Base-by-base conservation (phyloP, 2,329 filamentous ascomycete species). In the Leptographium procerum region DNA sequence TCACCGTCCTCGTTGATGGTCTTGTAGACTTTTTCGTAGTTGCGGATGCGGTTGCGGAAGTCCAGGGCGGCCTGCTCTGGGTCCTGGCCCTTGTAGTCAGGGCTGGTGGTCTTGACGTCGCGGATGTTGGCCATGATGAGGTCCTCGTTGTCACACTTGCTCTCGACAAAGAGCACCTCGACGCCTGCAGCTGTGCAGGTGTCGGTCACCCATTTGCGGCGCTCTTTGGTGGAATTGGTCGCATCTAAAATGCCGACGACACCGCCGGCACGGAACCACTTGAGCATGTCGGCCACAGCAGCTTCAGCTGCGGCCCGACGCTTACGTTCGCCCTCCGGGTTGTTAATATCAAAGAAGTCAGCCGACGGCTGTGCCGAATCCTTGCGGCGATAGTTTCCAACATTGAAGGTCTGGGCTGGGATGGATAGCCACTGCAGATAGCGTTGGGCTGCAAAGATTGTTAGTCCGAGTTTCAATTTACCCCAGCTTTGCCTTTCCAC, bases 51-150 rank as follows among this genome's bases (percentile, higher is more conserved):
- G 68, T 95, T 87, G 62, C 90, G 86, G 75, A 99, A 99, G 71
- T 99, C 94, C 59, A 85, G 81, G 13, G 91, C 94, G 4, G 94
- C 94, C 60, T 83, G 78, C 70, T 99, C 94, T 1, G 94, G 94
- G 69, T 99, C 94, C 71, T 96, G 91, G 58, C 91, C 94, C 60
- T 85, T 78, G 71, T 99, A 99, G 73, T 99, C 94, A 1, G 94
- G 94, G 59, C 89, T 95, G 29, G 90, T 95, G 2, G 91, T 92
- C 79, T 99, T 99, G 68, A 99, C 94, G 69, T 96, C 91, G 64
- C 91, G 84, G 64, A 99, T 96, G 72, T 99, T 99, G 77, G 86
- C 89, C 91, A 96, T 96, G 75, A 99, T 96, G 64, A 97, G 77
- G 51, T 92, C 87, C 70, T 97, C 91, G 65, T 96, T 87, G 69